These are phyloP conservation scores for Lobosporangium transversale DNA, from an alignment of 192 early-diverging fungal species.

Conservation along the genomic window DNA sequence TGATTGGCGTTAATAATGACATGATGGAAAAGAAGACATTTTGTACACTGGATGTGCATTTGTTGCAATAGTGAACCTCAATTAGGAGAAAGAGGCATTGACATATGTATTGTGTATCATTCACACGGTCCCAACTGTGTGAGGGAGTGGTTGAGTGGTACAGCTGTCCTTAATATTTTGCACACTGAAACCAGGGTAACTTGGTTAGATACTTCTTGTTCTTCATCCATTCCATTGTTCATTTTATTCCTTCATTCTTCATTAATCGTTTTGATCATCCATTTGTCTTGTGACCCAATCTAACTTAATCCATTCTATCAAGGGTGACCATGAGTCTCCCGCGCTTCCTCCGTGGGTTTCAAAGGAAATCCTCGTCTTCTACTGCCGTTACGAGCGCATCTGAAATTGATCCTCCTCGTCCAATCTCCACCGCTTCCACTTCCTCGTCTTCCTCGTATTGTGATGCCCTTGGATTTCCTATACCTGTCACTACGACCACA, in stretches of 20 bases:
- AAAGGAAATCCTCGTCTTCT: slow-evolving; percentile 16
- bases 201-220: not conserved
- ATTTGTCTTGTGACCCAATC: too few species aligned
- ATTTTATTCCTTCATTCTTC: not conserved
- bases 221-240: not conserved
- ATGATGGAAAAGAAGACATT: too few species aligned
- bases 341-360: slow-evolving; percentile 32
- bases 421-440: slow-evolving; percentile 4
- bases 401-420: not conserved
- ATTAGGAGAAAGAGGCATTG: too few species aligned
- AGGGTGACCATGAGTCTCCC: slow-evolving; percentile 38
- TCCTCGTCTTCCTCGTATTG: slow-evolving; percentile 14
- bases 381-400: too few species aligned
- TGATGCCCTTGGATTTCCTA: slow-evolving; percentile 39
- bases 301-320: too few species aligned
- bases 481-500: slow-evolving; percentile 22
- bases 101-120: too few species aligned
- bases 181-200: not conserved
- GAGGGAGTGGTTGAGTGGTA: too few species aligned
- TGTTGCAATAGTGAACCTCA: too few species aligned
- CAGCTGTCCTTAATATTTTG: not conserved
- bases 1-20: too few species aligned
- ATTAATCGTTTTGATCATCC: too few species aligned
- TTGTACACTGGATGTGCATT: too few species aligned
- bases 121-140: too few species aligned